Conservation (phyloP, 2,329 filamentous ascomycete species). For the Alternaria angustiovoidea region DNA sequence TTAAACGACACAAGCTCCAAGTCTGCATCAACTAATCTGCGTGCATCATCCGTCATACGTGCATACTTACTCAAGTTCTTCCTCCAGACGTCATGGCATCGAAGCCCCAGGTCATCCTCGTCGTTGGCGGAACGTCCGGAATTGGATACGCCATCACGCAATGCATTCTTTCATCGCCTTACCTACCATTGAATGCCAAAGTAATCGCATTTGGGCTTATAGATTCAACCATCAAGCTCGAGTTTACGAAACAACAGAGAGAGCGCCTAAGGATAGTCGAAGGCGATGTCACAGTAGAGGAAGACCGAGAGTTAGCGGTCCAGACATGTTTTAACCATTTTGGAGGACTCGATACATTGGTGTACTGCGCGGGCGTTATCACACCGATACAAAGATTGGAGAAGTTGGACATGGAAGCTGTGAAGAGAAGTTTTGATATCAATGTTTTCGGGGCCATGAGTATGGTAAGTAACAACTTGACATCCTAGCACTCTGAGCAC, state of each 20-base stretch:
- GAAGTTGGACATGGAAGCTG: conserved; percentile 26
- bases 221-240: conserved; percentile 15
- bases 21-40: conserved; percentile 1
- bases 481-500: not conserved
- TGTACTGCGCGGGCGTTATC: conserved; percentile 36
- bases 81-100: conserved; percentile 1
- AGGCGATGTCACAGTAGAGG: conserved; percentile 16
- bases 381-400: conserved; percentile 32
- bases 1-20: conserved; percentile 15
- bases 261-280: conserved; percentile 16
- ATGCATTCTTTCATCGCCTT: conserved; percentile 16
- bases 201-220: conserved; percentile 19
- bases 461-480: conserved; percentile 24
- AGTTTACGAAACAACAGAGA: conserved; percentile 16
- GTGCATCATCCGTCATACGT: conserved; percentile 1
- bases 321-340: conserved; percentile 21
- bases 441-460: conserved; percentile 38
- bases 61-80: not conserved
- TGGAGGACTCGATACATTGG: conserved; percentile 33
- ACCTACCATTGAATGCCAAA: conserved; percentile 13
- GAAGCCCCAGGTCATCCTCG: conserved; percentile 29
- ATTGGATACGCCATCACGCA: conserved; percentile 32
- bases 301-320: conserved; percentile 20
- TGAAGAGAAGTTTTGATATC: conserved; percentile 31
- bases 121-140: conserved; percentile 36